Conservation (phyloP, 163 green algal genomes). For the Chlamydomonas reinhardtii region DNA sequence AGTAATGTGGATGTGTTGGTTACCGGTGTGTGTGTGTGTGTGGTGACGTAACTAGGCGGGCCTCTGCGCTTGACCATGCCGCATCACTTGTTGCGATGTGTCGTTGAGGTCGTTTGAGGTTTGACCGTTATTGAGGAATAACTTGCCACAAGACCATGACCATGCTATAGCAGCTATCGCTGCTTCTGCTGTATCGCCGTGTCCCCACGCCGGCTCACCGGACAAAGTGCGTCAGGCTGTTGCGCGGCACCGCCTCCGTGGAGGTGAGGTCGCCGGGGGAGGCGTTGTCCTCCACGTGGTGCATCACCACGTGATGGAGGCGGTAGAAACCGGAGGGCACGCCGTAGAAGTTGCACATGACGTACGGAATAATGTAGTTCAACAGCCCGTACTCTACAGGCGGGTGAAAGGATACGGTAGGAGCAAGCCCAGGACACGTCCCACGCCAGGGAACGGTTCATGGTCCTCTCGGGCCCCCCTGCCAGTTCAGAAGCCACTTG, state of each 20-base stretch:
- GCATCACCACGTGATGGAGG: conserved; percentile 92
- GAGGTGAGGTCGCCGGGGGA: conserved; percentile 79
- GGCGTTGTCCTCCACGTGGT: conserved; percentile 90
- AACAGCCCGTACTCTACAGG: conserved; percentile 56
- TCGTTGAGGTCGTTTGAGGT: too few relatives aligned
- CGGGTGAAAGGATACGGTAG: too few relatives aligned
- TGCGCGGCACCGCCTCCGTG: conserved; percentile 87
- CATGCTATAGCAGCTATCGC: background rate
- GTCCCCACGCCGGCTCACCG: conserved; percentile 54
- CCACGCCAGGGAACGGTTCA: too few relatives aligned
- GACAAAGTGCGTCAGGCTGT: conserved; percentile 82
- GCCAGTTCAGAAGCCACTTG: too few relatives aligned
- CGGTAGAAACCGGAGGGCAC: conserved; percentile 85
- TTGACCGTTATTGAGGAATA: too few relatives aligned
- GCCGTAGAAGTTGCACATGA: conserved; percentile 81
- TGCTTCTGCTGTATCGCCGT: too few relatives aligned
- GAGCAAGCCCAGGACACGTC: too few relatives aligned
- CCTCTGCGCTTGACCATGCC: too few relatives aligned
- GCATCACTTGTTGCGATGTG: too few relatives aligned
- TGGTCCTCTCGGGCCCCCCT: too few relatives aligned
- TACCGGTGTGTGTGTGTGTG: background rate
- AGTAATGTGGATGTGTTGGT: background rate
- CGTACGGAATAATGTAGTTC: conserved; percentile 66
- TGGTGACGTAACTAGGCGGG: too few relatives aligned
- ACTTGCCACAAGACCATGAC: too few relatives aligned